Evolutionary conservation across 106 monocot species (phyloP).

Genomic region (Dioscorea alata): DNA sequence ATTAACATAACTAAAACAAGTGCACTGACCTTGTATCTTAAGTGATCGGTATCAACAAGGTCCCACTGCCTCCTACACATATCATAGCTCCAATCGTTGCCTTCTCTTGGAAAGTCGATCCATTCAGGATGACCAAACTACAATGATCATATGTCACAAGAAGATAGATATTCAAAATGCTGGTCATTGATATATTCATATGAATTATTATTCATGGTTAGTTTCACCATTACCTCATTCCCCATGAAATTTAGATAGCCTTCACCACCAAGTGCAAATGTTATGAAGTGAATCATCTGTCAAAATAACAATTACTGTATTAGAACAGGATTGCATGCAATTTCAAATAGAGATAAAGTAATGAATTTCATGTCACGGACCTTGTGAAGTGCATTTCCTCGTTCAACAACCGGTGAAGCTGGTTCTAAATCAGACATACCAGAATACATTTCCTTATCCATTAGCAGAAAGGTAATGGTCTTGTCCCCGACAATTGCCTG

Average conservation of each 20-base stretch:
- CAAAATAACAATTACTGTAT: constrained; percentile 5
- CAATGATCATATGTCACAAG: constrained; percentile 1
- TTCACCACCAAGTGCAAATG: constrained; percentile 94
- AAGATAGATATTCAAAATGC: no score
- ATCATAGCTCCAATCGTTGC: constrained; percentile 89
- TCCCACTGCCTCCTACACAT: constrained; percentile 88
- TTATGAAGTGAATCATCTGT: constrained; percentile 95
- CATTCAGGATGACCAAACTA: constrained; percentile 99
- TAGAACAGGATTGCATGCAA: no score
- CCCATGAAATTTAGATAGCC: constrained; percentile 98
- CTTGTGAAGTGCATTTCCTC: constrained; percentile 96
- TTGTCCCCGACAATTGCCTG: constrained; percentile 96
- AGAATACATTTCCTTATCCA: constrained; percentile 91
- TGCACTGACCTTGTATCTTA: constrained; percentile 70
- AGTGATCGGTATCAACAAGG: constrained; percentile 84
- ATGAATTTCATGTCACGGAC: constrained; percentile 14
- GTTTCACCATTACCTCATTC: constrained; percentile 58
- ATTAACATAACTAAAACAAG: no score
- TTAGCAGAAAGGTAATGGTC: constrained; percentile 73
- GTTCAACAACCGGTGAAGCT: constrained; percentile 62
- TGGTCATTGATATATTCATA: no score
- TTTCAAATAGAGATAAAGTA: background rate
- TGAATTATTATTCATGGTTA: no score
- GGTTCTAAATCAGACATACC: constrained; percentile 85
- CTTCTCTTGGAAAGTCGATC: constrained; percentile 98